A percentile compares a stretch with the other conserved stretches of the same genome.
These are phyloP conservation scores for Candida mattraensis DNA, from an alignment of 805 yeast species.

Conservation along the genomic window DNA sequence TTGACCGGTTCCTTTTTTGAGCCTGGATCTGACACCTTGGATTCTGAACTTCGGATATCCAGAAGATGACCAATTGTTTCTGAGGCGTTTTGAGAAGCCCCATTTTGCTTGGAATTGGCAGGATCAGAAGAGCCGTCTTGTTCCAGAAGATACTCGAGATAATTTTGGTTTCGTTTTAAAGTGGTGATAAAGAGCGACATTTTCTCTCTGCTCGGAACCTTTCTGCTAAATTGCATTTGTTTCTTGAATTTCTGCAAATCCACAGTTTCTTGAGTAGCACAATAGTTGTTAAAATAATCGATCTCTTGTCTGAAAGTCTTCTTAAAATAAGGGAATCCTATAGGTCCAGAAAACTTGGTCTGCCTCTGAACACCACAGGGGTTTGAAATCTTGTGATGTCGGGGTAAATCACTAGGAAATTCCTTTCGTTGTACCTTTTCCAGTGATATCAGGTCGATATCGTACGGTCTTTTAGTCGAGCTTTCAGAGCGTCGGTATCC, in stretches of 20 bases:
- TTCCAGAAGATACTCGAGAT: constrained; percentile 13
- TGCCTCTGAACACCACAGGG: too few species aligned
- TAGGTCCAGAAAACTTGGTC: constrained; percentile 14
- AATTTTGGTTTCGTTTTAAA: constrained; percentile 25
- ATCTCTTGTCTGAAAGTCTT: constrained; percentile 23
- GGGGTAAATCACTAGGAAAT: too few species aligned
- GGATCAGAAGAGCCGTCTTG: too few species aligned
- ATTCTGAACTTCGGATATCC: background rate
- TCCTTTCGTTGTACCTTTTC: too few species aligned
- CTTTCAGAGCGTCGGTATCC: too few species aligned
- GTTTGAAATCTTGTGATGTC: too few species aligned
- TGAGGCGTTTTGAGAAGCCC: background rate
- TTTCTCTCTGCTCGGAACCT: constrained; percentile 9
- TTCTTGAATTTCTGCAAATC: constrained; percentile 17
- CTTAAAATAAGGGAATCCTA: constrained; percentile 25
- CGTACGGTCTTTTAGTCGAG: too few species aligned
- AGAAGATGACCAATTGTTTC: constrained; percentile 12
- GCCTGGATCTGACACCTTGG: background rate
- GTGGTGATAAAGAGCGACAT: constrained; percentile 20
- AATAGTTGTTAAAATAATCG: constrained; percentile 11
- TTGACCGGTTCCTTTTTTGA: constrained; percentile 1
- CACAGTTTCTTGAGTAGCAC: constrained; percentile 11
- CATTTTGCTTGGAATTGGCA: too few species aligned
- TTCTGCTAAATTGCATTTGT: constrained; percentile 11
- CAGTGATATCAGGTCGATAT: too few species aligned